Conservation (phyloP, 2,329 filamentous ascomycete species). For the Dothideomycetidae sp. region DNA sequence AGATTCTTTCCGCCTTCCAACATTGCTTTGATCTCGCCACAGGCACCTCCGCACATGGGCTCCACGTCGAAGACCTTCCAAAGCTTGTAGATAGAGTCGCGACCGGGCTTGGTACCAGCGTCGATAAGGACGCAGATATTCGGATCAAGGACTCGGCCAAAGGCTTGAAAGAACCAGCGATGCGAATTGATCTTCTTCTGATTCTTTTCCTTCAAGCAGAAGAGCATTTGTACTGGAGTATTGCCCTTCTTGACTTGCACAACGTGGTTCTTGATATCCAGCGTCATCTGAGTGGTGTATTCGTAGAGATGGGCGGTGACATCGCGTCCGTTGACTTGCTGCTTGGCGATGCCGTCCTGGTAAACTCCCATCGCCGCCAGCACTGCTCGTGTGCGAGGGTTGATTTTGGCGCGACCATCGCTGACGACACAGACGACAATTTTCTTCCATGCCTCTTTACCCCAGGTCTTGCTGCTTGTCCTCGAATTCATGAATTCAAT, state of each 20-base stretch:
- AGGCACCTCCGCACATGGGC: conserved; percentile 93
- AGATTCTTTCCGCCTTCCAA: conserved; percentile 76
- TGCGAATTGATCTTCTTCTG: conserved; percentile 99
- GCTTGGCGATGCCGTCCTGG: conserved; percentile 96
- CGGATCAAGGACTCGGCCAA: conserved; percentile 79
- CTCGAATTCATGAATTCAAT: conserved; percentile 96
- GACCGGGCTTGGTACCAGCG: conserved; percentile 86
- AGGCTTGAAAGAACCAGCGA: conserved; percentile 97
- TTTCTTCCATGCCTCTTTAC: conserved; percentile 98
- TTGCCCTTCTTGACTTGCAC: conserved; percentile 70
- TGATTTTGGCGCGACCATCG: conserved; percentile 94
- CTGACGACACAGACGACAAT: conserved; percentile 97
- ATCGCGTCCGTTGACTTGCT: conserved; percentile 91
- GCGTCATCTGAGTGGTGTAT: conserved; percentile 73
- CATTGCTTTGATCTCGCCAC: conserved; percentile 99
- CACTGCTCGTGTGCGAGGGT: conserved; percentile 74
- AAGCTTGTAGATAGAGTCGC: conserved; percentile 88
- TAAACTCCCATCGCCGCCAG: conserved; percentile 91
- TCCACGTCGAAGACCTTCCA: conserved; percentile 98
- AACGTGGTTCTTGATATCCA: conserved; percentile 80
- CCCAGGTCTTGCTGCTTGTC: conserved; percentile 92
- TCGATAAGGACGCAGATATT: conserved; percentile 96
- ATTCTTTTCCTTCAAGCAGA: conserved; percentile 98
- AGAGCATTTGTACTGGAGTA: conserved; percentile 89
- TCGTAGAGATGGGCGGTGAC: conserved; percentile 96